Percentiles rank a stretch among this genome's conserved stretches.
Evolutionary conservation across 371 early-diverging fungal species (phyloP).

Genomic region (Syncephalastrum racemosum): DNA sequence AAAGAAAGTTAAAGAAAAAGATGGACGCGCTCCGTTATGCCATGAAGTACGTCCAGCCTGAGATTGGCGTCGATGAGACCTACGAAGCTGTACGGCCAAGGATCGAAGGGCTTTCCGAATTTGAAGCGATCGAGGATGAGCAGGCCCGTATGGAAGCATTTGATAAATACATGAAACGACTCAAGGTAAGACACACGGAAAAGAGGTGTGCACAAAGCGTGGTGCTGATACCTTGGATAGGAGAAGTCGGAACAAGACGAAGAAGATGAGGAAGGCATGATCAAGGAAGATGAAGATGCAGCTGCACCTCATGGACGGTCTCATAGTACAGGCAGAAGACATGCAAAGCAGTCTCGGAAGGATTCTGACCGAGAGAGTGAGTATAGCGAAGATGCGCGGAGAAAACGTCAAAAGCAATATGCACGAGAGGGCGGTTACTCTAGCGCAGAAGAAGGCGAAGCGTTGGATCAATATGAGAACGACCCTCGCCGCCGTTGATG

Average conservation of each 20-base stretch:
- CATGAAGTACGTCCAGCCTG: slow-evolving; percentile 66
- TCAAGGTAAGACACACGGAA: slow-evolving; percentile 53
- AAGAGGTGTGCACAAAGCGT: too few relatives aligned
- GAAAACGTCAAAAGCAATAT: too few relatives aligned
- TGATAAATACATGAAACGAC: slow-evolving; percentile 66
- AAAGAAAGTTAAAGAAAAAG: slow-evolving; percentile 65
- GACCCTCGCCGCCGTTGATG: not conserved
- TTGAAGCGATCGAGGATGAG: slow-evolving; percentile 64
- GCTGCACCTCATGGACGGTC: slow-evolving; percentile 12
- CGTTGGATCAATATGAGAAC: slow-evolving; percentile 23
- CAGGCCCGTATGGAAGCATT: slow-evolving; percentile 70
- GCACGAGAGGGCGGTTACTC: slow-evolving; percentile 7
- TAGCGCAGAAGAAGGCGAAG: slow-evolving; percentile 26
- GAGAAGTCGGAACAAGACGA: slow-evolving; percentile 20
- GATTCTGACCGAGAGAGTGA: slow-evolving; percentile 24
- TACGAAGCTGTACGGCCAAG: slow-evolving; percentile 72
- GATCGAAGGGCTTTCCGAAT: slow-evolving; percentile 60
- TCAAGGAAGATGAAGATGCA: slow-evolving; percentile 27
- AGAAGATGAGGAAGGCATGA: slow-evolving; percentile 26
- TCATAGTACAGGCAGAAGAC: slow-evolving; percentile 8
- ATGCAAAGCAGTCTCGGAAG: slow-evolving; percentile 12
- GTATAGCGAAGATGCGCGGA: slow-evolving; percentile 1
- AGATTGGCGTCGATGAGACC: slow-evolving; percentile 53
- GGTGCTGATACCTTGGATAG: not conserved
- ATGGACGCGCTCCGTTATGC: slow-evolving; percentile 74